Conservation (phyloP, 345 rosid species). For the Raphanus raphanistrum region DNA sequence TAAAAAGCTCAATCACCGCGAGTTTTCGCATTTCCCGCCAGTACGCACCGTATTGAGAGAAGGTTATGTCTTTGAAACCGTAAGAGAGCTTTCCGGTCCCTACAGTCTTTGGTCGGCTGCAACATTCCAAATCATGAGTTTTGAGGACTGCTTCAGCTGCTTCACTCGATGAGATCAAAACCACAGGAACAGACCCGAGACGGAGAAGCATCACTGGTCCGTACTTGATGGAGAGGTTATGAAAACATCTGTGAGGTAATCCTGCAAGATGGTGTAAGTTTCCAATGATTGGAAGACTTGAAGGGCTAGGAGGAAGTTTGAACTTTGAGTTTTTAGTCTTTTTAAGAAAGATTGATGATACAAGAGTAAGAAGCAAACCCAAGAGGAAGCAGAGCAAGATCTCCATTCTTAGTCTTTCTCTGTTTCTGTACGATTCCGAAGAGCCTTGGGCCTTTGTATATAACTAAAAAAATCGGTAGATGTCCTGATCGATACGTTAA, state of each 20-base stretch:
- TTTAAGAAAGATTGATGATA: constrained; percentile 5
- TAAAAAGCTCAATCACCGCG: not conserved
- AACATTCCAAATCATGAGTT: constrained; percentile 47
- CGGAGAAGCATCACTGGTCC: constrained; percentile 48
- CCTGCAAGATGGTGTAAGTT: constrained; percentile 45
- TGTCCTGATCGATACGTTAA: not conserved
- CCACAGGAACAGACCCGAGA: constrained; percentile 37
- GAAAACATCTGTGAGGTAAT: constrained; percentile 34
- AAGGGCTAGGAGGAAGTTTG: constrained; percentile 51
- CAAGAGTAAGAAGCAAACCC: not conserved
- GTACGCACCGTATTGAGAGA: constrained; percentile 41
- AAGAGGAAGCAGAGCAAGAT: constrained; percentile 28
- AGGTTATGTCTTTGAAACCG: constrained; percentile 43
- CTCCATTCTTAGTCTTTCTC: constrained; percentile 15
- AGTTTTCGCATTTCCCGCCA: constrained; percentile 53
- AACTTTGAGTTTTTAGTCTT: not conserved
- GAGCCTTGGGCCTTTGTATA: not conserved
- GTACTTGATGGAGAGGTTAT: constrained; percentile 49
- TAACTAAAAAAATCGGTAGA: not conserved
- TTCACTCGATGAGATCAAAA: constrained; percentile 50
- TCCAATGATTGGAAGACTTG: constrained; percentile 51
- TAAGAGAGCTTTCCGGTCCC: constrained; percentile 48
- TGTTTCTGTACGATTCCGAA: not conserved
- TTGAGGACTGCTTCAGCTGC: constrained; percentile 47
- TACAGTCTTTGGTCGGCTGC: constrained; percentile 42